Evolutionary conservation across 441 rosid genomes (phyloP).

Genomic region (Populus tomentosa): DNA sequence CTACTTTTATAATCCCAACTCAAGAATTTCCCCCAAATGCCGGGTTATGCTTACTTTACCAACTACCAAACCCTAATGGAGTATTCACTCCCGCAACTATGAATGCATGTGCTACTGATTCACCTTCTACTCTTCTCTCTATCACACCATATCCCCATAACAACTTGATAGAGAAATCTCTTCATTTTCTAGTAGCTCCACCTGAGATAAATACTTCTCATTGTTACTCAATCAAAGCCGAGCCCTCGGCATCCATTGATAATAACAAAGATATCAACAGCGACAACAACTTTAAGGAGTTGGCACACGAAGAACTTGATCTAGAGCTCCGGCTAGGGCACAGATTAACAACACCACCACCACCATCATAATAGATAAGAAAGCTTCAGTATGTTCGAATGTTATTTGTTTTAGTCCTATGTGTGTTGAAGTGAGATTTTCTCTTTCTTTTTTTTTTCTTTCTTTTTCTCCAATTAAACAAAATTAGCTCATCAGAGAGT

Average conservation of each 20-base stretch:
- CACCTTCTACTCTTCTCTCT: conserved; percentile 44
- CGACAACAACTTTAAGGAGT: conserved; percentile 19
- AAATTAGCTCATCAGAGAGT: neutral
- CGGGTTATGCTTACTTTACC: conserved; percentile 58
- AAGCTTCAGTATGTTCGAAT: neutral
- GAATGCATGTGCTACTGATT: conserved; percentile 26
- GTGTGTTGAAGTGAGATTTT: conserved; percentile 16
- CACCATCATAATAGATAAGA: conserved; percentile 28
- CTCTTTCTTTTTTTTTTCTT: neutral
- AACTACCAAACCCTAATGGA: conserved; percentile 59
- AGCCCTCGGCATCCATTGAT: conserved; percentile 8
- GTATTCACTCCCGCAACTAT: conserved; percentile 26
- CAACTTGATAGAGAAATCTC: conserved; percentile 18
- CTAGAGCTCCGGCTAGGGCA: conserved; percentile 92
- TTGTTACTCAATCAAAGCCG: conserved; percentile 18
- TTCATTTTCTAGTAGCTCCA: conserved; percentile 27
- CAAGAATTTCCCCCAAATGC: conserved; percentile 41
- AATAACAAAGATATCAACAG: too few species aligned
- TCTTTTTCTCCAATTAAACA: neutral
- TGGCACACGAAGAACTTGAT: conserved; percentile 61
- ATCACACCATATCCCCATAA: conserved; percentile 39
- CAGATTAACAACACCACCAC: conserved; percentile 35
- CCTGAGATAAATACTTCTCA: conserved; percentile 25
- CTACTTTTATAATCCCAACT: conserved; percentile 42
- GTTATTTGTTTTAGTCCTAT: conserved; percentile 6